Evolutionary conservation across 495 filamentous ascomycete genomes (phyloP), one percentile per base, ranked within the genome.

Genomic region (Neurospora sublineolata): DNA sequence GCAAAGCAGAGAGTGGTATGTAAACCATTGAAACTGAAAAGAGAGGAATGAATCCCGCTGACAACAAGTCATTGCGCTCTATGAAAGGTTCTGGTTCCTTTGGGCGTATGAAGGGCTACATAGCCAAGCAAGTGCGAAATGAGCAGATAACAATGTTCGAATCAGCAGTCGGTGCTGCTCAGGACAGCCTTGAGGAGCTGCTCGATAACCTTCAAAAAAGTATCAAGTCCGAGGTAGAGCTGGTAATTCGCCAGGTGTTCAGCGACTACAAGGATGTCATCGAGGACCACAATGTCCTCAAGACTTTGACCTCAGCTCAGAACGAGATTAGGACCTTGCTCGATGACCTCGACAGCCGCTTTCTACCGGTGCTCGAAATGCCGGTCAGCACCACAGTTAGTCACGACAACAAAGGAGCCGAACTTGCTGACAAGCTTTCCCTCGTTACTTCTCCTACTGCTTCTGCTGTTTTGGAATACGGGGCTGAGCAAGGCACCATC

Each of bases 101-200:
- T 74, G 77, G 69, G 23, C 82, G 87, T 5, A 89, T 89, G 78
- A 87, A 86, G 70, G 71, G 67, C 0, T 37, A 74, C 36, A 87
- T 89, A 83, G 42, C 71, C 1, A 18, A 68, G 14, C 81, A 89
- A 72, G 79, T 89, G 3, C 74, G 79, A 9, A 60, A 70, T 0
- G 67, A 80, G 8, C 77, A 80, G 11, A 69, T 76, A 7, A 73
- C 71, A 1, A 88, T 89, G 84, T 88, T 89, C 75, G 71, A 70
- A 7, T 67, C 75, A 10, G 83, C 82, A 20, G 79, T 79, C 6
- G 67, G 76, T 2, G 76, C 80, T 14, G 84, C 85, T 1, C 72
- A 78, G 52, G 52, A 67, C 6, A 70, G 76, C 23, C 75, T 88
- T 7, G 67, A 71, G 0, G 16, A 74, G 18, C 80, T 86, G 76